Evolutionary conservation across 2,329 filamentous ascomycete genomes (phyloP), one percentile per base, ranked within the genome.

Genomic region (Fusarium gaditjirri): DNA sequence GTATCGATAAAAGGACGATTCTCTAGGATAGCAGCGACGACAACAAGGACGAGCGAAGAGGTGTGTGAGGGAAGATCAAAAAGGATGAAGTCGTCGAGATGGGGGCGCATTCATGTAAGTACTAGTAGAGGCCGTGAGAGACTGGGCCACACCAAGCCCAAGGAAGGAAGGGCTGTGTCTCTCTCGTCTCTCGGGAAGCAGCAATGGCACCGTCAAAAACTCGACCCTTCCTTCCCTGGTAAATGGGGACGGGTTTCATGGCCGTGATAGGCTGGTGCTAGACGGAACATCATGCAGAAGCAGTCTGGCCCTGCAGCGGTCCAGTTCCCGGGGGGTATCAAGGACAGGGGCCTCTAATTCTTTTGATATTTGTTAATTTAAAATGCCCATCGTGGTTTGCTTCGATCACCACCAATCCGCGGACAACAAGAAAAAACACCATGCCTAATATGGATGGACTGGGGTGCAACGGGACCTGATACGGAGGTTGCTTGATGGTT

Each of bases 1-100:
- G 75, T 69, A 75, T 72, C 70, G 57, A 73, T 52, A 53, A 65
- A 68, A 33, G n/a, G 67, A 62, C 76, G 71, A 73, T 69, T 71
- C 77, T 76, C 65, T 76, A 56, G 46, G 61, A 43, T 50, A 53
- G 52, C 36, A 47, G 41, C 31, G 38, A 52, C 61, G 61, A 68
- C 61, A 59, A 70, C 59, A 71, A 71, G 42, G 50, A 71, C 29
- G 65, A 62, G 35, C 27, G 63, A 64, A 50, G 50, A 60, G 58
- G 65, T 63, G 56, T 61, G 60, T 59, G 57, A 44, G 44, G 44
- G 57, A 70, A 70, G 50, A 65, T 68, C 27, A 64, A 39, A 52
- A 53, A 29, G 54, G 54, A 49, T 58, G 68, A 63, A 55, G 61
- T 52, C 49, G 52, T 59, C 58, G 59, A 54, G 42, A 59, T 55